A percentile compares a stretch with the other conserved stretches of the same genome.
phyloP scores from a whole-genome alignment of 2,329 filamentous ascomycete genomes.

The Fusarium sp. region DNA sequence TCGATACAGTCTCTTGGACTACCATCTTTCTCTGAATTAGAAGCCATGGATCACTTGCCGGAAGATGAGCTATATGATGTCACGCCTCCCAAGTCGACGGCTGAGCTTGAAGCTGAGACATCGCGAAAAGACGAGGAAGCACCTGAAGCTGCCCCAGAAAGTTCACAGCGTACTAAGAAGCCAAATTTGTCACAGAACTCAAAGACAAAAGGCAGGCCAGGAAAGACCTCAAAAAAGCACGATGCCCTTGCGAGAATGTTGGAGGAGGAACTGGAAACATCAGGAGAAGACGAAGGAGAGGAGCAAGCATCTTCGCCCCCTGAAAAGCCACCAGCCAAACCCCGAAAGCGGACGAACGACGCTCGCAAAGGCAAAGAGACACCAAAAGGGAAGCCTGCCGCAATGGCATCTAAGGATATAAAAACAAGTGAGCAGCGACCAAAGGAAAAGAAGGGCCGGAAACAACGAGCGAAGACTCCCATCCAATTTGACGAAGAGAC shows the following conservation, averaged over 20 bases:
- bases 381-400: background rate
- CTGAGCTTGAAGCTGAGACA: background rate
- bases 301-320: background rate
- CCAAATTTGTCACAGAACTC: background rate
- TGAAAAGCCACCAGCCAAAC: background rate
- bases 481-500: slow-evolving; percentile 47
- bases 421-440: background rate
- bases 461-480: slow-evolving; percentile 48
- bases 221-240: background rate
- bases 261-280: background rate
- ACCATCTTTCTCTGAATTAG: background rate
- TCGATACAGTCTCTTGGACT: slow-evolving; percentile 1
- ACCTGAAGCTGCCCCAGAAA: background rate
- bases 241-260: background rate
- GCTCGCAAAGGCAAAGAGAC: background rate
- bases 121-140: background rate
- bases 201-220: background rate
- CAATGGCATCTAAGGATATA: background rate
- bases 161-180: background rate
- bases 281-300: background rate
- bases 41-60: slow-evolving; percentile 33
- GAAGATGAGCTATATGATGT: slow-evolving; percentile 42
- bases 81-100: slow-evolving; percentile 30
- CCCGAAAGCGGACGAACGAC: background rate
- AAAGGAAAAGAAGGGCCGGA: slow-evolving; percentile 40